Evolutionary conservation across 73 alveolate genomes (phyloP).

Genomic region (Uronychia setigera): DNA sequence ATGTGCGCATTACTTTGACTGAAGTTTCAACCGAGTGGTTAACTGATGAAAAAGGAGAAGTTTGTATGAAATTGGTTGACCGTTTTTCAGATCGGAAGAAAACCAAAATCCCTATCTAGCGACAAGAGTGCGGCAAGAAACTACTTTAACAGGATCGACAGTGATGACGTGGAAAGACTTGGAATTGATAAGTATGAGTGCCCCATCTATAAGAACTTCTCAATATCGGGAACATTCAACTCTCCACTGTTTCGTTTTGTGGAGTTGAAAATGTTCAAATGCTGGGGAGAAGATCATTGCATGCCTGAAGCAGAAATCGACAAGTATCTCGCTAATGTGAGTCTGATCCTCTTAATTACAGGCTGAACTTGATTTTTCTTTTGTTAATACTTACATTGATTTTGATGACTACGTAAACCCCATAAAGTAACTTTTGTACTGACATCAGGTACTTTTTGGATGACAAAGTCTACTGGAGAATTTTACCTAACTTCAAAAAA

Average conservation of each 20-base stretch:
- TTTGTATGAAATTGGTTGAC: not conserved
- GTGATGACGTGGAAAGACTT: not conserved
- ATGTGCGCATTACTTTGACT: not conserved
- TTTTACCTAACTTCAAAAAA: conserved; percentile 8
- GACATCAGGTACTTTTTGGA: conserved; percentile 7
- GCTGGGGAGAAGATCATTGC: not conserved
- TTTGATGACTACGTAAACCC: conserved; percentile 14
- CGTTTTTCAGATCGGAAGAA: not conserved
- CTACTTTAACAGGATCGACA: not conserved
- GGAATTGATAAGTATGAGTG: not conserved
- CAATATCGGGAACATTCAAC: not conserved
- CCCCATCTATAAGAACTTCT: not conserved
- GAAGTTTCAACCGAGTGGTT: not conserved
- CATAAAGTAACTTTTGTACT: no score
- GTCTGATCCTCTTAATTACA: not conserved
- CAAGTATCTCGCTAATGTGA: not conserved
- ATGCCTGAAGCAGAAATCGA: not conserved
- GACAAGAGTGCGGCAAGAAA: not conserved
- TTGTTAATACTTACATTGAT: conserved; percentile 13
- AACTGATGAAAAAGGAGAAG: not conserved
- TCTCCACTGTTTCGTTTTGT: not conserved
- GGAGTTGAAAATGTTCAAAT: not conserved
- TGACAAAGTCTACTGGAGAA: conserved; percentile 11
- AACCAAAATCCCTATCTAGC: not conserved
- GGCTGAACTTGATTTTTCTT: not conserved